Evolutionary conservation across 2,329 filamentous ascomycete species (phyloP).

Genomic region (Colletotrichum sp.): DNA sequence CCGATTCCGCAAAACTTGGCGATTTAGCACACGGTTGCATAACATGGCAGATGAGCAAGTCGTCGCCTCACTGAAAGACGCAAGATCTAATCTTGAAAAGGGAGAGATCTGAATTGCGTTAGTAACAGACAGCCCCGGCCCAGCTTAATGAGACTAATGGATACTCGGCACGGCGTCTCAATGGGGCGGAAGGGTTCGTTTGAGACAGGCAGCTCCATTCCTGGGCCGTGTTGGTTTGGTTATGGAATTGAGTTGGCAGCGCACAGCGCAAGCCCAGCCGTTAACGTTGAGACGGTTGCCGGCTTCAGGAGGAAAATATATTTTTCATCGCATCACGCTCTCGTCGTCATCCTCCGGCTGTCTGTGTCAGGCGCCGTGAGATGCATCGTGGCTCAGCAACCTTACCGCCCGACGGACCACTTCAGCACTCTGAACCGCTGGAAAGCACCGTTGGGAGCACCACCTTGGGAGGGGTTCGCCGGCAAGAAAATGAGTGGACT

Average conservation of each 20-base stretch:
- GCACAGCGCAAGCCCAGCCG: not conserved
- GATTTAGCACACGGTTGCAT: not conserved
- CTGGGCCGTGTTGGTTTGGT: not conserved
- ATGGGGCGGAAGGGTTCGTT: not conserved
- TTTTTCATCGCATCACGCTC: not conserved
- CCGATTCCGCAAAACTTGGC: not conserved
- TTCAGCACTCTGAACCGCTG: not conserved
- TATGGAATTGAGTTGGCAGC: not conserved
- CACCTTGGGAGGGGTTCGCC: not conserved
- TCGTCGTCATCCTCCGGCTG: not conserved
- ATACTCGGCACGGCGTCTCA: not conserved
- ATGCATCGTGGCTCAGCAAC: not conserved
- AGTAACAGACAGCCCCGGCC: not conserved
- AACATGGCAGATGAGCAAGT: not conserved
- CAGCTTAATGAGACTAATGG: not conserved
- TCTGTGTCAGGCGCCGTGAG: not conserved
- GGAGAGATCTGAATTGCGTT: not conserved
- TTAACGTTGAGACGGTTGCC: not conserved
- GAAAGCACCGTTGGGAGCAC: not conserved
- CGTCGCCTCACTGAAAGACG: not conserved
- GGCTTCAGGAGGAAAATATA: not conserved
- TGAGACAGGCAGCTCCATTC: constrained; percentile 1
- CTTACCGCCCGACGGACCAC: not conserved
- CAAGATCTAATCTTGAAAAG: not conserved
- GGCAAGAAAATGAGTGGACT: not conserved